phyloP scores from a whole-genome alignment of 2,329 filamentous ascomycete species.

The Neopestalotiopsis rosae region DNA sequence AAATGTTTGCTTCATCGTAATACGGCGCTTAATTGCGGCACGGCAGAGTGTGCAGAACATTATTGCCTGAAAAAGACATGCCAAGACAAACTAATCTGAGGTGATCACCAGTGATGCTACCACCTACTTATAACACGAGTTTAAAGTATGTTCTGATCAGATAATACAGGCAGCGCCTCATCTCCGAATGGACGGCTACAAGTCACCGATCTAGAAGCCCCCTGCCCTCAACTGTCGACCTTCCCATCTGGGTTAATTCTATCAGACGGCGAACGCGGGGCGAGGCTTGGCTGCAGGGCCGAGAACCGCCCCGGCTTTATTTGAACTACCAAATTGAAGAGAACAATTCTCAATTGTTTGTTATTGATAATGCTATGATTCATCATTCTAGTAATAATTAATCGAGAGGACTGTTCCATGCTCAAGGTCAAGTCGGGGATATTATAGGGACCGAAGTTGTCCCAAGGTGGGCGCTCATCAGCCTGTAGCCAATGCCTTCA shows the following conservation, averaged over 20 bases:
- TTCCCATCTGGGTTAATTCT: not conserved
- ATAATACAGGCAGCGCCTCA: not conserved
- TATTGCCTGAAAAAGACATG: slow-evolving; percentile 1
- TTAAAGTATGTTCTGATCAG: too few species aligned
- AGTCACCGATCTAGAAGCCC: slow-evolving; percentile 2
- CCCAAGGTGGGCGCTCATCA: not conserved
- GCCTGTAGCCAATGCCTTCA: not conserved
- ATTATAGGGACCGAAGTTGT: not conserved
- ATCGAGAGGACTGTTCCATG: not conserved
- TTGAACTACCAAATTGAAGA: not conserved
- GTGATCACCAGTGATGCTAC: not conserved
- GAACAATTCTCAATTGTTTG: not conserved
- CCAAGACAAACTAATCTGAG: slow-evolving; percentile 15
- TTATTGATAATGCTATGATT: not conserved
- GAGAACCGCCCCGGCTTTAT: not conserved
- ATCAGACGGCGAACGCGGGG: not conserved
- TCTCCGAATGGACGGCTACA: not conserved
- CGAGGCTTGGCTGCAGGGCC: not conserved
- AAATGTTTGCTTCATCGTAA: not conserved
- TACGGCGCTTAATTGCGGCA: not conserved
- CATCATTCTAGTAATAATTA: not conserved
- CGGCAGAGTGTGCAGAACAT: not conserved
- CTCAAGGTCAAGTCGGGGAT: not conserved
- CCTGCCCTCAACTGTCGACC: not conserved
- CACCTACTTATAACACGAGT: slow-evolving; percentile 6